These are phyloP conservation scores for Lithohypha guttulata DNA, from an alignment of 2,329 filamentous ascomycete genomes.

Conservation along the genomic window DNA sequence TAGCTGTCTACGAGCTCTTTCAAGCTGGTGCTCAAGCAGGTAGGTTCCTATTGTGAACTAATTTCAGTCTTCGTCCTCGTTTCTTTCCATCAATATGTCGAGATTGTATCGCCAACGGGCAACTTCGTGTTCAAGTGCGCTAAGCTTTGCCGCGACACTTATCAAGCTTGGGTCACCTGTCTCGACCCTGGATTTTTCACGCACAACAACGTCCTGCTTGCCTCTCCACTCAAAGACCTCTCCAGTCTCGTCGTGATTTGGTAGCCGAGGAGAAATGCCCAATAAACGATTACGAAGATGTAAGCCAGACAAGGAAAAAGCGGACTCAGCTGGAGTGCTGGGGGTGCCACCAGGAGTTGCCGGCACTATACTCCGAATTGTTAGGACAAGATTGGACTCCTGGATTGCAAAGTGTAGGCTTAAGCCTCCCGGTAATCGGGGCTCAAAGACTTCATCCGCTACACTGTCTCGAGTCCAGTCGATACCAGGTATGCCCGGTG, in stretches of 20 bases:
- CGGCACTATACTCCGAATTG: conserved; percentile 59
- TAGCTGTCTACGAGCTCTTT: too few relatives aligned
- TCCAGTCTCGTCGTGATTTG: conserved; percentile 72
- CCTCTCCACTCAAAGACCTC: conserved; percentile 57
- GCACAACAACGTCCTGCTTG: conserved; percentile 66
- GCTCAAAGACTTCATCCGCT: conserved; percentile 53
- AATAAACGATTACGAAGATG: conserved; percentile 48
- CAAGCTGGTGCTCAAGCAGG: not conserved
- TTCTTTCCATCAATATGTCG: conserved; percentile 64
- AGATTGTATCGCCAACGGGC: conserved; percentile 60
- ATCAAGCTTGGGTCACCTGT: conserved; percentile 80
- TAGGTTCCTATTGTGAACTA: not conserved
- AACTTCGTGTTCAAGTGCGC: conserved; percentile 64
- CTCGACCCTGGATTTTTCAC: conserved; percentile 81
- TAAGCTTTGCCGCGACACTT: conserved; percentile 71
- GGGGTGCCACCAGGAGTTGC: conserved; percentile 45
- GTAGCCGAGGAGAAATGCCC: conserved; percentile 33
- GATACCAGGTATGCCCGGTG: conserved; percentile 28
- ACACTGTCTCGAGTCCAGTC: conserved; percentile 48
- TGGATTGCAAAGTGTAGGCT: conserved; percentile 61
- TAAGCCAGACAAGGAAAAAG: conserved; percentile 49
- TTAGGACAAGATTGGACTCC: conserved; percentile 59
- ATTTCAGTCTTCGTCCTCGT: conserved; percentile 32
- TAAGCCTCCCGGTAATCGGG: conserved; percentile 54
- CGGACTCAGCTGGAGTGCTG: conserved; percentile 55